Evolutionary conservation across 2,329 filamentous ascomycete species (phyloP).

Genomic region (Xylaria arbuscula): DNA sequence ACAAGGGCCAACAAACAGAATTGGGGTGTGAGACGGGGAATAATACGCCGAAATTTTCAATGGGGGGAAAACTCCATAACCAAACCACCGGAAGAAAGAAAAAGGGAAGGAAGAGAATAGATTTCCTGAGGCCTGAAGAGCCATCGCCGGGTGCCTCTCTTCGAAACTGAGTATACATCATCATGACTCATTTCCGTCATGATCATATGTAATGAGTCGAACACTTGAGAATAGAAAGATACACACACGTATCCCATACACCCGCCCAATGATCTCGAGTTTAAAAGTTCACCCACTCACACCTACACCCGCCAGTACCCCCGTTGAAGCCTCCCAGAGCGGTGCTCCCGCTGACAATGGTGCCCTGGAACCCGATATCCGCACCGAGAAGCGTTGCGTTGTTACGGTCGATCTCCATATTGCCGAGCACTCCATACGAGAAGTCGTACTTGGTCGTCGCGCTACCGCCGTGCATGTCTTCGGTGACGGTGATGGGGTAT

Average conservation of each 20-base stretch:
- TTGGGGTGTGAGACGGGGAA: not conserved
- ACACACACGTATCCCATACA: not conserved
- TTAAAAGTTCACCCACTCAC: constrained; percentile 68
- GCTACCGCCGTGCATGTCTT: constrained; percentile 72
- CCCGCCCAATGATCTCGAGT: not conserved
- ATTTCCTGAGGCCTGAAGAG: not conserved
- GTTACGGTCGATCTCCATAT: constrained; percentile 58
- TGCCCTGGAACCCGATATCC: constrained; percentile 62
- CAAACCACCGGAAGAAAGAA: not conserved
- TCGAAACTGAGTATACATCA: not conserved
- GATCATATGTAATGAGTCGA: not conserved
- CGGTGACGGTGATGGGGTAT: constrained; percentile 70
- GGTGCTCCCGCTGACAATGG: constrained; percentile 60
- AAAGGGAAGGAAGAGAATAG: not conserved
- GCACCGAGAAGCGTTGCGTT: constrained; percentile 61
- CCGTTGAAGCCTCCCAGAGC: constrained; percentile 71
- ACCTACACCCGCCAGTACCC: constrained; percentile 70
- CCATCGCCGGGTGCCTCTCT: not conserved
- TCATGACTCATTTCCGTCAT: constrained; percentile 5
- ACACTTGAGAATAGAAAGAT: constrained; percentile 1
- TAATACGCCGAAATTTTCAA: not conserved
- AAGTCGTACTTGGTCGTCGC: constrained; percentile 64
- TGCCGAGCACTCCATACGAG: constrained; percentile 62
- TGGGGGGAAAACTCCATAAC: not conserved
- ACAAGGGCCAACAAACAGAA: not conserved